Conservation (phyloP, 1,139 yeast species). For the Saccharomycopsis hybrid region DNA sequence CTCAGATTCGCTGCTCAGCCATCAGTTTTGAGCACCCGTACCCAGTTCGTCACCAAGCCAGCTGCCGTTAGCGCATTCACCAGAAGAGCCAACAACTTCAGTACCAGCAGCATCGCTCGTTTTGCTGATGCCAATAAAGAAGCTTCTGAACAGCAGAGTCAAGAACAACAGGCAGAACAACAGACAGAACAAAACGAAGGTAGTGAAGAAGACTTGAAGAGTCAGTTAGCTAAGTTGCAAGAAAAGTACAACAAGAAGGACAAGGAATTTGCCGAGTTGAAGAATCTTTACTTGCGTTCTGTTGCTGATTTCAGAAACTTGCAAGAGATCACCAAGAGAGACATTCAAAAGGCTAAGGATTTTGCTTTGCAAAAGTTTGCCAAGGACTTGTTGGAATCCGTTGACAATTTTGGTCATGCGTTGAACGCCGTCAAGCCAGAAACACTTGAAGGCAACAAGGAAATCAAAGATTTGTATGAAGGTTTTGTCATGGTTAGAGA, state of each 20-base stretch:
- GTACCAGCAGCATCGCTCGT: conserved; percentile 2
- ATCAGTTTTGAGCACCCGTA: background rate
- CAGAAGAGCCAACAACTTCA: background rate
- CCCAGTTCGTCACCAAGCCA: conserved; percentile 12
- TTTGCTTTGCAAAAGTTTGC: conserved; percentile 93
- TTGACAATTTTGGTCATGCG: conserved; percentile 89
- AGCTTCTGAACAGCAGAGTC: background rate
- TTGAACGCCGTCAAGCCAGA: conserved; percentile 66
- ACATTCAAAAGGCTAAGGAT: conserved; percentile 79
- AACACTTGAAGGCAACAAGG: conserved; percentile 48
- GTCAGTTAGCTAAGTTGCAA: conserved; percentile 33
- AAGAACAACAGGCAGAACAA: background rate
- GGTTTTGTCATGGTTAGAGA: conserved; percentile 91
- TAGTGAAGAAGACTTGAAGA: background rate
- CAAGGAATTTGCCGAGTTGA: conserved; percentile 75
- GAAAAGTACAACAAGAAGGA: conserved; percentile 59
- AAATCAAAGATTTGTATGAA: conserved; percentile 70
- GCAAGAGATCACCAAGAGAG: conserved; percentile 86
- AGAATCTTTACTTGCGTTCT: conserved; percentile 76
- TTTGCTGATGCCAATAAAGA: conserved; percentile 15
- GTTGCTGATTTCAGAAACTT: conserved; percentile 91
- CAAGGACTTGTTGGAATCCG: conserved; percentile 80
- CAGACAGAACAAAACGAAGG: background rate
- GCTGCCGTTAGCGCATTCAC: background rate
- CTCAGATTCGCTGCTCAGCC: conserved; percentile 8